Base-by-base conservation (phyloP, 352 stramenopile species). In the Globisporangium uncinulatum region DNA sequence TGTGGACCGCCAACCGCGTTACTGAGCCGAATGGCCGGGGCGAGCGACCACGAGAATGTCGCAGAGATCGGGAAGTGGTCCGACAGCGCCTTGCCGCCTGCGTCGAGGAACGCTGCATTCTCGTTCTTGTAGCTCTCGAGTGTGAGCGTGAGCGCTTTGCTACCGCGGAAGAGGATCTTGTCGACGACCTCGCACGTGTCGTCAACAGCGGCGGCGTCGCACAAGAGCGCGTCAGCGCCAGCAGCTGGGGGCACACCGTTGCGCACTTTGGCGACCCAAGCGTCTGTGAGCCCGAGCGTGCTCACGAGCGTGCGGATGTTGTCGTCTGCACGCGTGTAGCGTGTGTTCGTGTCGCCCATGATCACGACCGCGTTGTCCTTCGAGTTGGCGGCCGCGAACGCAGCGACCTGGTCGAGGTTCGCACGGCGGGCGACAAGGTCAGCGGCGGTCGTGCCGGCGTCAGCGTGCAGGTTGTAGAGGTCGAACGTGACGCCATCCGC, bases 161-260 rank as follows among this genome's bases (percentile, higher is more conserved):
- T 78, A 51, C 74, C 63, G 19, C 74, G 74, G 61, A 71, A 84
- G 56, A 84, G 65, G 61, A 84, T 79, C 66, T 84, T 84, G 69
- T 81, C 74, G 14, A 84, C 74, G 51, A 81, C 71, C 39, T 84
- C 74, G 46, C 74, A 84, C 42, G 65, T 54, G 51, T 79, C 67
- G 15, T 63, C 71, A 47, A 74, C 71, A 43, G 66, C 69, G 5
- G 54, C 62, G 4, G 61, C 57, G 8, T 70, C 64, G 24, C 74
- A 83, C 48, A 63, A 58, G 17, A 83, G 54, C n/a, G 74, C 71
- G 9, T 68, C 59, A 0, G 66, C 65, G 11, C 71, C 74, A 17
- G 71, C 61, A 1, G 67, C 56, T 0, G 74, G 74, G 4, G 62
- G 41, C 5, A 59, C 41, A 6, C 69, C 71, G 14, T 71, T 76